Evolutionary conservation across 208 protist species (phyloP).

Genomic region (Crithidia brevicula): DNA sequence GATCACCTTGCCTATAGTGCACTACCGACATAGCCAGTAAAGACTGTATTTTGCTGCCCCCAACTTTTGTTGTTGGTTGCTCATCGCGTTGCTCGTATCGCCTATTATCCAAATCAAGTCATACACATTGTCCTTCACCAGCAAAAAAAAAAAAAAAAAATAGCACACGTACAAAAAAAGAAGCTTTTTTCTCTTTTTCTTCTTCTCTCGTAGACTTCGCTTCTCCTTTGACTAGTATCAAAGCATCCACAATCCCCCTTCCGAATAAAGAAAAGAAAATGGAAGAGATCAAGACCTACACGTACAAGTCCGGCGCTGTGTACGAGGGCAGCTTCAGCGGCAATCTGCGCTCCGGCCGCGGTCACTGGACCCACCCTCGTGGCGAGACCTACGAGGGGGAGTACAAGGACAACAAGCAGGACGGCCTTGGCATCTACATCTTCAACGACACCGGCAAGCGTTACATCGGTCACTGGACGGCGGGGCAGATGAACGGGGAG

Average conservation of each 20-base stretch:
- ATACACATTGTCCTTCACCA: too few species aligned
- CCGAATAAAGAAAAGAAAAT: neutral
- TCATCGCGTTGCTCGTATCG: too few species aligned
- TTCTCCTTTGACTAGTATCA: neutral
- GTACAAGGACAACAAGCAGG: constrained; percentile 85
- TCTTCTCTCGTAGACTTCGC: neutral
- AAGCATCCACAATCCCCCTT: neutral
- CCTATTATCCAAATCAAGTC: too few species aligned
- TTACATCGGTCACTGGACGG: constrained; percentile 85
- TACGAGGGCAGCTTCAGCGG: constrained; percentile 90
- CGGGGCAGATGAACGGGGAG: constrained; percentile 81
- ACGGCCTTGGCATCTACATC: constrained; percentile 85
- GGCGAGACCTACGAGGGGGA: constrained; percentile 90
- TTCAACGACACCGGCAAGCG: constrained; percentile 71
- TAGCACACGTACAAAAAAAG: too few species aligned
- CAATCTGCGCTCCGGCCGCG: constrained; percentile 73
- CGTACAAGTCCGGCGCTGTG: constrained; percentile 85
- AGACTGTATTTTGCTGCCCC: too few species aligned
- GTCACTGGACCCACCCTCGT: constrained; percentile 76
- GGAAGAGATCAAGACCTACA: constrained; percentile 74
- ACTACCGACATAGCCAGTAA: too few species aligned
- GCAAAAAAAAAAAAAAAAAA: too few species aligned
- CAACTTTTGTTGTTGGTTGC: too few species aligned
- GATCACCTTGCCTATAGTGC: too few species aligned
- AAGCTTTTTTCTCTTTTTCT: too few species aligned